Conservation (phyloP, 202 grass and related monocot species). For the Elaeis oleifera region DNA sequence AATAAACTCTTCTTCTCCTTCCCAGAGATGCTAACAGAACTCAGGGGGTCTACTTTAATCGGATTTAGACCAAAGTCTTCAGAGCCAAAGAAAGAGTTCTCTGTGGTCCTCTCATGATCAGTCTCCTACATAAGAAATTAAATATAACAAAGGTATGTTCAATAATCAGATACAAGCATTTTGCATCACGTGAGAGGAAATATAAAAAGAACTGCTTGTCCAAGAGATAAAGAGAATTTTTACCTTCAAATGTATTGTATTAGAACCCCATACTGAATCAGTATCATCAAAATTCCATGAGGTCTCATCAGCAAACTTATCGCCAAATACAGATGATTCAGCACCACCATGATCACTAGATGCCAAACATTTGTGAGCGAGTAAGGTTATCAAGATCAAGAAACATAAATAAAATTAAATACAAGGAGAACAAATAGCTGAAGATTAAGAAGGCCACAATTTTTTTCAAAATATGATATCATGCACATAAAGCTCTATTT, state of each 20-base stretch:
- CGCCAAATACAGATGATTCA: slow-evolving; percentile 77
- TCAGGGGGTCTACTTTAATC: slow-evolving; percentile 46
- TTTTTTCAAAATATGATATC: too few species aligned
- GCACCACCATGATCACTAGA: slow-evolving; percentile 68
- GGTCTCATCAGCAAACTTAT: slow-evolving; percentile 75
- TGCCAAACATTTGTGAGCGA: slow-evolving; percentile 11
- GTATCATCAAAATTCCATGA: slow-evolving; percentile 95
- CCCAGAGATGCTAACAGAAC: slow-evolving; percentile 42
- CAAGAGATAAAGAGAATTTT: slow-evolving; percentile 28
- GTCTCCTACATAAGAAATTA: slow-evolving; percentile 34
- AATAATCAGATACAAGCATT: too few species aligned
- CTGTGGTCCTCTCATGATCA: slow-evolving; percentile 33
- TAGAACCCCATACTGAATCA: slow-evolving; percentile 90
- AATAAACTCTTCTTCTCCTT: slow-evolving; percentile 69
- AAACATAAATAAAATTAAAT: slow-evolving; percentile 3
- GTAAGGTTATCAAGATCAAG: slow-evolving; percentile 2
- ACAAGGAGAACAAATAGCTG: too few species aligned
- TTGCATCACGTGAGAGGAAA: too few species aligned
- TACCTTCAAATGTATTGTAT: slow-evolving; percentile 42
- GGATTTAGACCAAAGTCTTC: slow-evolving; percentile 52
- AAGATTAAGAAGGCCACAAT: too few species aligned
- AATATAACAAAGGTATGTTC: too few species aligned
- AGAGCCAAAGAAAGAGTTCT: slow-evolving; percentile 70
- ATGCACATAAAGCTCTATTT: not conserved
- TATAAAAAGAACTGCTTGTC: too few species aligned